phyloP scores from a whole-genome alignment of 1,284 basidiomycete genomes.

The Hemileia vastatrix region DNA sequence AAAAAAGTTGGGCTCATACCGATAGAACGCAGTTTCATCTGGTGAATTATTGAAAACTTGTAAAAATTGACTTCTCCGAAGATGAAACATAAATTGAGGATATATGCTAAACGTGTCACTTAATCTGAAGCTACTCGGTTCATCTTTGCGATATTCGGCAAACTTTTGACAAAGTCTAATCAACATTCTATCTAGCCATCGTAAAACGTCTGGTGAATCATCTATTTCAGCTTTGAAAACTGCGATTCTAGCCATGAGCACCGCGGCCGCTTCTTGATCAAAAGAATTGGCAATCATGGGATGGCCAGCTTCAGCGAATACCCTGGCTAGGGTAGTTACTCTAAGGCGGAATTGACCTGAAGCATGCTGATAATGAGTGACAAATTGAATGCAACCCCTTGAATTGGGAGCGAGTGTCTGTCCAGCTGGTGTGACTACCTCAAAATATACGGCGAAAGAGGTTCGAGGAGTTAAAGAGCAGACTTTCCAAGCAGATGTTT shows the following conservation, averaged over 20 bases:
- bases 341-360: constrained; percentile 88
- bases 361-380: constrained; percentile 96
- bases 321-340: constrained; percentile 91
- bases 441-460: constrained; percentile 89
- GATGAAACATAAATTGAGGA: constrained; percentile 99
- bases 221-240: constrained; percentile 99
- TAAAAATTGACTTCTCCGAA: constrained; percentile 92
- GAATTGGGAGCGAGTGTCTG: constrained; percentile 84
- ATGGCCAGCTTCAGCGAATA: constrained; percentile 93
- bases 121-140: constrained; percentile 84
- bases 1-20: constrained; percentile 49
- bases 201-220: constrained; percentile 88
- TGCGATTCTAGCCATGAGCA: constrained; percentile 96
- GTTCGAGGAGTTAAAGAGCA: constrained; percentile 82
- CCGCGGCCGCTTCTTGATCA: constrained; percentile 96
- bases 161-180: constrained; percentile 99
- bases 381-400: constrained; percentile 92
- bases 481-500: constrained; percentile 98
- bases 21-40: constrained; percentile 97
- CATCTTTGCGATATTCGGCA: constrained; percentile 97
- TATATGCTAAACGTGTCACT: constrained; percentile 97
- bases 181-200: constrained; percentile 98
- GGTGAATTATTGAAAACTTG: constrained; percentile 99
- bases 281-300: constrained; percentile 87
- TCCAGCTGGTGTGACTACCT: constrained; percentile 96